A percentile compares a stretch with the other conserved stretches of the same genome.
Evolutionary conservation across 306 rosid species (phyloP).

Genomic region (Rosa multiflora): DNA sequence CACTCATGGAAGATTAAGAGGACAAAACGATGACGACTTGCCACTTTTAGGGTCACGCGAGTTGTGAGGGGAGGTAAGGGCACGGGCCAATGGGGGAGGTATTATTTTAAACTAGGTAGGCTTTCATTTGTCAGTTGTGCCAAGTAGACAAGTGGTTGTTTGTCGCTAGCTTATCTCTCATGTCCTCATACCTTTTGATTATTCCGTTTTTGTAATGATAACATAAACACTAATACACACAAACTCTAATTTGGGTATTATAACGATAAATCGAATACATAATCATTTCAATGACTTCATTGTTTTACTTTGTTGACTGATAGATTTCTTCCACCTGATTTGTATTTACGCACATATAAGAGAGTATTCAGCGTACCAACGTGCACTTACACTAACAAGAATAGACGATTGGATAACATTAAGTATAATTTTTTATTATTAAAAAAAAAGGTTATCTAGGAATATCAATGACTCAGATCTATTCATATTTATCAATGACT

Average conservation of each 20-base stretch:
- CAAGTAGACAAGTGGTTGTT: not conserved
- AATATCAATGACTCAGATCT: too few relatives aligned
- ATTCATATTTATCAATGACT: too few relatives aligned
- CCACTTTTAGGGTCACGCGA: not conserved
- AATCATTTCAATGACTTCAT: not conserved
- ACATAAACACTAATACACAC: not conserved
- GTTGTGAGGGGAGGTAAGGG: not conserved
- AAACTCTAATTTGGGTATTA: not conserved
- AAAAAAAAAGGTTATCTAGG: too few relatives aligned
- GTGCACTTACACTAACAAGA: too few relatives aligned
- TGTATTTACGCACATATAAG: too few relatives aligned
- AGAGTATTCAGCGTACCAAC: too few relatives aligned
- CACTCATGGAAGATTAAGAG: not conserved
- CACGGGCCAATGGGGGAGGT: conserved; percentile 11
- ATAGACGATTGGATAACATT: too few relatives aligned
- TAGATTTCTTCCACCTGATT: too few relatives aligned
- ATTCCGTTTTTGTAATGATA: not conserved
- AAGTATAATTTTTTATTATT: too few relatives aligned
- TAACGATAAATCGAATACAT: not conserved
- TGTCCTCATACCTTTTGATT: not conserved
- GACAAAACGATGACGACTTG: conserved; percentile 4
- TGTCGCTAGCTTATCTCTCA: not conserved
- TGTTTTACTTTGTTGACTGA: too few relatives aligned
- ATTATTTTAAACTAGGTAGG: not conserved
- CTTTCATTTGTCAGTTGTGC: too few relatives aligned